phyloP scores from a whole-genome alignment of 305 asterid genomes.

The Fraxinus dipetala region DNA sequence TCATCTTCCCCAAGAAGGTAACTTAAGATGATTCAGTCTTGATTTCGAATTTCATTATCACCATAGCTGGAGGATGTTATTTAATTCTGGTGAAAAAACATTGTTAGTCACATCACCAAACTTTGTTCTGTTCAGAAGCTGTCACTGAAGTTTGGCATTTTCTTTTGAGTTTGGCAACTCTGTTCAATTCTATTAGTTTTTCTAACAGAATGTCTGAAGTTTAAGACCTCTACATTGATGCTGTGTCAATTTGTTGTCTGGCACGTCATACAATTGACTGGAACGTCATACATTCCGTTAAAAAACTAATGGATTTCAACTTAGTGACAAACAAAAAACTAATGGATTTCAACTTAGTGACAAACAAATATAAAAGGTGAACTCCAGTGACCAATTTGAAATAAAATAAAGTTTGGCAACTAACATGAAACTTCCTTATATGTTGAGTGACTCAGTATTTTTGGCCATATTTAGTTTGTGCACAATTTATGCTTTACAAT shows the following conservation, averaged over 20 bases:
- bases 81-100: neutral
- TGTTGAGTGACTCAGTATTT: neutral
- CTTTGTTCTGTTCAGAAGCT: neutral
- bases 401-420: neutral
- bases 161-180: neutral
- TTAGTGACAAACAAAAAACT: neutral
- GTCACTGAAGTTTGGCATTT: neutral
- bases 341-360: neutral
- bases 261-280: neutral
- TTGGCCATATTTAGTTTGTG: neutral
- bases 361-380: neutral
- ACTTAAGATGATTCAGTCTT: neutral
- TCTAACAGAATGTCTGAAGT: neutral
- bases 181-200: neutral
- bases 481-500: neutral
- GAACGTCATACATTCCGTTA: neutral
- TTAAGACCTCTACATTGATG: neutral
- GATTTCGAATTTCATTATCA: neutral
- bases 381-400: neutral
- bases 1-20: slow-evolving; percentile 75
- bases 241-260: neutral
- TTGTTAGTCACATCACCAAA: neutral
- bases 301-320: neutral
- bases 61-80: neutral
- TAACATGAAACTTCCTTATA: neutral